Evolutionary conservation across 768 basidiomycete genomes (phyloP).

Genomic region (Exidia glandulosa): DNA sequence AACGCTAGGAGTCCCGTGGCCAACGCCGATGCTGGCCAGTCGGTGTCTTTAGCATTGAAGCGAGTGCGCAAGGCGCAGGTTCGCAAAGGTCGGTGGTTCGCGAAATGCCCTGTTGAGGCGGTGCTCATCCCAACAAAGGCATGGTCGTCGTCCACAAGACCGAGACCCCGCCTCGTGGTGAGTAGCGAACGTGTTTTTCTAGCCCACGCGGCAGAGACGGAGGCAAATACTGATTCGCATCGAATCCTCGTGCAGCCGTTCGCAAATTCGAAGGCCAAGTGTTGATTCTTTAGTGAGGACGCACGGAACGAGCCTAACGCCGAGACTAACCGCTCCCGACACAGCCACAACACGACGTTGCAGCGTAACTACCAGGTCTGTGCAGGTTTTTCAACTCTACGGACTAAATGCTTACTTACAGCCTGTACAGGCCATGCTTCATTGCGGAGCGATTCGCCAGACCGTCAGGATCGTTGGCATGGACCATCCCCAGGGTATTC

Average conservation of each 20-base stretch:
- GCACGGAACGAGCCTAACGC: neutral
- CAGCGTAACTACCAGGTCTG: conserved; percentile 87
- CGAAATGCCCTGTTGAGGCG: neutral
- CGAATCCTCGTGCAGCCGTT: conserved; percentile 42
- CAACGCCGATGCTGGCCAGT: conserved; percentile 89
- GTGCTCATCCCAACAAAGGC: conserved; percentile 17
- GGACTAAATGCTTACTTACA: neutral
- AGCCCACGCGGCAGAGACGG: neutral
- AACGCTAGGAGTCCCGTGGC: conserved; percentile 60
- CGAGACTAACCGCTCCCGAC: neutral
- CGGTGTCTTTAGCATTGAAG: conserved; percentile 88
- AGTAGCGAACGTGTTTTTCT: conserved; percentile 6
- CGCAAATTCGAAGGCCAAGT: conserved; percentile 88
- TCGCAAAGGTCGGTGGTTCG: conserved; percentile 45
- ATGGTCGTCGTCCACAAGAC: conserved; percentile 84
- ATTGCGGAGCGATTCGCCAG: conserved; percentile 86
- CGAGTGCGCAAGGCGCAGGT: conserved; percentile 70
- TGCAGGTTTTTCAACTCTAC: neutral
- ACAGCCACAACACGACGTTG: conserved; percentile 82
- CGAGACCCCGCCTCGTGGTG: conserved; percentile 69
- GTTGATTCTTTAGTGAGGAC: conserved; percentile 74
- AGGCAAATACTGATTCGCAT: neutral
- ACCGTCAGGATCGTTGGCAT: conserved; percentile 85
- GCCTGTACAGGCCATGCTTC: conserved; percentile 85
- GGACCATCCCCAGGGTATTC: conserved; percentile 79